Evolutionary conservation across 495 filamentous ascomycete genomes (phyloP).

Genomic region (Xylaria longipes): DNA sequence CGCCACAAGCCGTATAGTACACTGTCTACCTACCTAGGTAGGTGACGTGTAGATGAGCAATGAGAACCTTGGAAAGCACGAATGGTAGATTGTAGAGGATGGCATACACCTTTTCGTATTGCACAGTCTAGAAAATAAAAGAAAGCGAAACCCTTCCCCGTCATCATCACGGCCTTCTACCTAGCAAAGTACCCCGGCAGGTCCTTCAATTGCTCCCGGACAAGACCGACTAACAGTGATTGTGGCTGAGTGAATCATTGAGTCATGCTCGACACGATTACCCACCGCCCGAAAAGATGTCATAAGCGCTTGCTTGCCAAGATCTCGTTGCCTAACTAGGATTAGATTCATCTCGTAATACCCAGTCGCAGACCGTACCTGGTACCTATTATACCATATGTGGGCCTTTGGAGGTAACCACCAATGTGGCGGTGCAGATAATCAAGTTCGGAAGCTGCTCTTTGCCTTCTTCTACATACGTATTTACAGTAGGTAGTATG

Average conservation of each 20-base stretch:
- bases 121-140: neutral
- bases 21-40: no score
- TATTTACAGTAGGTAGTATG: no score
- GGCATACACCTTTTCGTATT: neutral
- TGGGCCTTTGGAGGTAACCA: neutral
- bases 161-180: neutral
- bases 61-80: neutral
- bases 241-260: slow-evolving; percentile 15
- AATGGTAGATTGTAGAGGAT: neutral
- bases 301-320: slow-evolving; percentile 13
- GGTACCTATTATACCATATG: no score
- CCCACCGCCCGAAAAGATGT: slow-evolving; percentile 7
- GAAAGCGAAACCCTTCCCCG: neutral
- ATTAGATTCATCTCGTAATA: neutral
- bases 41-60: no score
- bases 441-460: slow-evolving; percentile 1
- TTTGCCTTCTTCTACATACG: neutral
- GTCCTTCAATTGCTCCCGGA: neutral
- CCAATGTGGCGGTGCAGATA: slow-evolving; percentile 9
- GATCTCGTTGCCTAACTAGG: neutral
- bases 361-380: no score
- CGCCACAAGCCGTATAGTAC: neutral
- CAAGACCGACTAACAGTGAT: neutral
- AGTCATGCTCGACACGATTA: slow-evolving; percentile 9
- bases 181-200: neutral